These are phyloP conservation scores for Lasiodiplodia hormozganensis DNA, from an alignment of 2,329 filamentous ascomycete species.

Conservation along the genomic window DNA sequence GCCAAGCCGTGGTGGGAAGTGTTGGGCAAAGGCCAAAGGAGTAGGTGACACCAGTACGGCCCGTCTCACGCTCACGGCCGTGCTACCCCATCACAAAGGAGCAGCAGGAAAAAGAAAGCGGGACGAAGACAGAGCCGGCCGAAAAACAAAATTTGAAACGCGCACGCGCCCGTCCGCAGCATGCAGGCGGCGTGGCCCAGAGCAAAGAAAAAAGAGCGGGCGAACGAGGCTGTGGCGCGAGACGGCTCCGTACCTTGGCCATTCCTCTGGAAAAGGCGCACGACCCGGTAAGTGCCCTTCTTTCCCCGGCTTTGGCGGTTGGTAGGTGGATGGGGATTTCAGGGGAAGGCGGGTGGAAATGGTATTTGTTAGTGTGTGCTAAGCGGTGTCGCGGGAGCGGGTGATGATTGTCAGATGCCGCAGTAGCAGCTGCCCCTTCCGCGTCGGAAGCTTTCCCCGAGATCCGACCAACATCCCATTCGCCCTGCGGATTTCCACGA, in stretches of 20 bases:
- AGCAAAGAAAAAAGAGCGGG: neutral
- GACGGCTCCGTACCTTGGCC: neutral
- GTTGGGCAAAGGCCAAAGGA: neutral
- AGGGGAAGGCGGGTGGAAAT: neutral
- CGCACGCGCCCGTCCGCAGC: slow-evolving; percentile 23
- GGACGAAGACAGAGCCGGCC: neutral
- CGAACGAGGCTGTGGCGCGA: neutral
- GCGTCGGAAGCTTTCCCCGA: slow-evolving; percentile 15
- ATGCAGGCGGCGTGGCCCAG: neutral
- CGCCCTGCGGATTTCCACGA: neutral
- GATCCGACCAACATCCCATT: neutral
- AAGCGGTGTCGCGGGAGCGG: neutral
- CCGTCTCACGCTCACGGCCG: slow-evolving; percentile 11
- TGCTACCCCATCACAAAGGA: slow-evolving; percentile 24
- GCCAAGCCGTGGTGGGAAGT: neutral
- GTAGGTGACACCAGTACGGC: slow-evolving; percentile 17
- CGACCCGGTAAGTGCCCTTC: no score
- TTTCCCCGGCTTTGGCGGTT: neutral
- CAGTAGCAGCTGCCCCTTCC: neutral
- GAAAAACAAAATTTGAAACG: slow-evolving; percentile 15
- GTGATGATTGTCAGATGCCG: neutral
- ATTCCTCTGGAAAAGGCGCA: no score
- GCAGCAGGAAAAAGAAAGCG: slow-evolving; percentile 3
- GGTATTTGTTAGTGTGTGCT: slow-evolving; percentile 2
- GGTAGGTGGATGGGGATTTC: neutral